Conservation (phyloP, 2,329 filamentous ascomycete genomes). For the Teratosphaeriaceae sp. region DNA sequence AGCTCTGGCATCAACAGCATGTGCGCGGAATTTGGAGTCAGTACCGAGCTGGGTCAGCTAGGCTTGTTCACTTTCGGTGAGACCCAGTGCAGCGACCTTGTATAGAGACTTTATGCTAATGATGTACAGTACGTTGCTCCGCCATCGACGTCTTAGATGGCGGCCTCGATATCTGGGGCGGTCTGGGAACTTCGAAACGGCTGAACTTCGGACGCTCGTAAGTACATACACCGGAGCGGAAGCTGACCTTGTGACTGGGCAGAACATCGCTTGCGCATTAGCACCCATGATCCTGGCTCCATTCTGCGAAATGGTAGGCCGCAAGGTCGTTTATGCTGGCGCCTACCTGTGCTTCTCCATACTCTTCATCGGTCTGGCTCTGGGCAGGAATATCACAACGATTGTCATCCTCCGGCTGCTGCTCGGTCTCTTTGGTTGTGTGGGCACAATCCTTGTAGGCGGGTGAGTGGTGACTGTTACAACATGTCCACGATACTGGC, state of each 20-base stretch:
- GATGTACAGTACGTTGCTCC: no score
- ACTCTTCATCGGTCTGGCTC: conserved; percentile 43
- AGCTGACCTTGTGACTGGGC: no score
- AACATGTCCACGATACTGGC: no score
- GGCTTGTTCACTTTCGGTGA: conserved; percentile 47
- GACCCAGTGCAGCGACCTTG: no score
- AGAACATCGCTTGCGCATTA: conserved; percentile 44
- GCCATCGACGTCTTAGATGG: no score
- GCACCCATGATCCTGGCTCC: conserved; percentile 44
- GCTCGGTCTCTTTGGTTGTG: conserved; percentile 45
- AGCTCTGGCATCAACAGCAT: conserved; percentile 44
- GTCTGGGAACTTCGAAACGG: no score
- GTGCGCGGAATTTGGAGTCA: conserved; percentile 39
- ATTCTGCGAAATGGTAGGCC: conserved; percentile 45
- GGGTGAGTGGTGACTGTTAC: no score
- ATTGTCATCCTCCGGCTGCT: conserved; percentile 43
- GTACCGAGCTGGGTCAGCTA: conserved; percentile 39
- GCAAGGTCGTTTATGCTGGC: conserved; percentile 41
- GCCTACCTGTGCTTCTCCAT: conserved; percentile 41
- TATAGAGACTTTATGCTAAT: no score
- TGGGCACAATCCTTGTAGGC: conserved; percentile 45
- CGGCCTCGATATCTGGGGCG: no score
- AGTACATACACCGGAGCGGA: no score
- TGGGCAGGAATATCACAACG: conserved; percentile 44
- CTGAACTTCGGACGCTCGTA: no score